Base-by-base conservation (phyloP, 352 stramenopile species). In the Pythium vanterpoolii region DNA sequence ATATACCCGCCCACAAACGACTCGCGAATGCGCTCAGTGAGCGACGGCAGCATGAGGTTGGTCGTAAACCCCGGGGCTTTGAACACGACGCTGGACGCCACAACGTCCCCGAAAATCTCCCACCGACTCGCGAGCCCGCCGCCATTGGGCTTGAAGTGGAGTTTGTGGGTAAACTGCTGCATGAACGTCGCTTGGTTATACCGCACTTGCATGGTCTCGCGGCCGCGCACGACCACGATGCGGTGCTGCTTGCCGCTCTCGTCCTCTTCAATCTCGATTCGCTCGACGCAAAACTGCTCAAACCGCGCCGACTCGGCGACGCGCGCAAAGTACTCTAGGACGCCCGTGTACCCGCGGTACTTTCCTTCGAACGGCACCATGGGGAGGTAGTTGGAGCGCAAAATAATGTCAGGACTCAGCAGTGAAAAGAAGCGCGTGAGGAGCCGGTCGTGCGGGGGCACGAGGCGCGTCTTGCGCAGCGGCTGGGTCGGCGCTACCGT, bases 331-430 rank as follows among this genome's bases (percentile, higher is more conserved):
- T 84, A 95, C 58, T 95, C 83, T 11, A 95, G 66, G 11, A 95
- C 78, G 28, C 85, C 85, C 11, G 66, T 68, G 66, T 77, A 91
- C 19, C 81, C 83, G 18, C 85, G 85, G 50, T 87, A 95, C 38
- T 90, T 93, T 45, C 85, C 85, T 50, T 87, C 81, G 28, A 95
- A 95, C n/a, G 81, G 83, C 38, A 95, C 85, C 85, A 95, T 95
- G n/a, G 85, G 85, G 23, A 95, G 64, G 62, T 95, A 95, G 40
- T 95, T 95, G 36, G 83, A 92, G 11, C 85, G 83, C 42, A 95
- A 48, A 16, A 89, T 84, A 39, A 95, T 70, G 46, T 95, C 83
- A 0, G 83, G 74, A 26, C 78, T 88, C 10, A 95, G 61, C 18
- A 95, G 62, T 27, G 85, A 95, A 64, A 92, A 90, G 38, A 95